Base-by-base conservation (phyloP, 257 asterid species). In the Nicotiana otophora region DNA sequence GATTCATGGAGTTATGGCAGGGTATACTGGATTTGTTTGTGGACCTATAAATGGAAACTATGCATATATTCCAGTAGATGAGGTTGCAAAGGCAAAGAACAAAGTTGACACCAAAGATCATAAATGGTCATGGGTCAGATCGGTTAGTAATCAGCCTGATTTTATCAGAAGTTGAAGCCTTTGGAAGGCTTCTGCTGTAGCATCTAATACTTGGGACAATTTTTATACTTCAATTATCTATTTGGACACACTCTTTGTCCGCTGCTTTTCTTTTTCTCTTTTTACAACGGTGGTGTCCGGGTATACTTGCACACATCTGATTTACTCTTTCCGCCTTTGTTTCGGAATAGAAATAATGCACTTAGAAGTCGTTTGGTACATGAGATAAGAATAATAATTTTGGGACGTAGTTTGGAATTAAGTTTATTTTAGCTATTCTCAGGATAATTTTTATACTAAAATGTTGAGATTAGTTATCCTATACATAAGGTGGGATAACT, bases 101-200 rank as follows among this genome's bases (percentile, higher is more conserved):
- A 86, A 77, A 57, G 97, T 93, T 11, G 78, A 93, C 23, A 88
- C 90, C 0, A 88, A 77, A 54, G 97, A 94, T 84, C 98, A 94
- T 36, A 90, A 89, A 84, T 94, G 98, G 98, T 95, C 96, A 5
- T 94, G 98, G 98, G 92, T 94, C 8, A 84, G 98, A 70, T 94
- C 98, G 7, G 84, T 93, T 67, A 90, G 91, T n/a, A 91, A 87
- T 75, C 98, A 94, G 84, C 98, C 98, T 3, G 97, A 93, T 87
- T 94, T 94, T 67, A 60, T 16, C 57, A 75, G 78, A 42, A 46
- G 39, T 14, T 23, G 1, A 42, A 30, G 70, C 36, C 26, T 26
- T n/a, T 42, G 48, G 48, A 42, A 39, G 48, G 48, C 48, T 42
- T 42, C 48, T 7, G 19, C 16, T 20, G 66, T 57, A 19, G 60